These are phyloP conservation scores for Diaporthe amygdali DNA, from an alignment of 2,329 filamentous ascomycete genomes.

Conservation along the genomic window DNA sequence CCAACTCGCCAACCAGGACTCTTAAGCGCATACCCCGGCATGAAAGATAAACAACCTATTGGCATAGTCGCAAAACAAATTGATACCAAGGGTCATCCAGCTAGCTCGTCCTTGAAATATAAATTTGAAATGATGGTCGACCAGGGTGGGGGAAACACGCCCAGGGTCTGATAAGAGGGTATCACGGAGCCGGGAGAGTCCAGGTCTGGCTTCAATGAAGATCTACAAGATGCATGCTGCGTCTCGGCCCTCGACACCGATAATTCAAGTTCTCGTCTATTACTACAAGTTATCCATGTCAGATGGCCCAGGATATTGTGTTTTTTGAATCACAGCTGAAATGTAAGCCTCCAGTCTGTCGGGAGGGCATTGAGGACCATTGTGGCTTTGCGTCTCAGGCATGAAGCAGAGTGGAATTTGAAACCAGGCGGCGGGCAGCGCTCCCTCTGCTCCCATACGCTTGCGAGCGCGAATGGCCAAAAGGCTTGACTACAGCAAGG, in stretches of 20 bases:
- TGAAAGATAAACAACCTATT: not conserved
- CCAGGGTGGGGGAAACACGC: not conserved
- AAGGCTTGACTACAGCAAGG: not conserved
- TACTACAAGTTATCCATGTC: not conserved
- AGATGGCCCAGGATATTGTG: not conserved
- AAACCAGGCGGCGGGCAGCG: not conserved
- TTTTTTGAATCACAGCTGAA: not conserved
- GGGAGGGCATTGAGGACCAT: not conserved
- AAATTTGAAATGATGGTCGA: not conserved
- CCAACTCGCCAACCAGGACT: not conserved
- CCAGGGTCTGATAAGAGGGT: not conserved
- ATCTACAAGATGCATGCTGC: not conserved
- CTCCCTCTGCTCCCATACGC: not conserved
- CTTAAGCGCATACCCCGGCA: not conserved
- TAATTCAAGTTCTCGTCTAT: not conserved
- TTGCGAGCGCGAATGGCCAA: not conserved
- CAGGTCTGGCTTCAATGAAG: not conserved
- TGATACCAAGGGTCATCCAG: not conserved
- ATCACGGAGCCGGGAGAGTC: not conserved
- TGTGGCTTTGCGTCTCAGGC: conserved; percentile 15
- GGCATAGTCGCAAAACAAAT: not conserved
- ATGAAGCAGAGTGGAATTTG: not conserved
- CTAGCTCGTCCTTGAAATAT: not conserved
- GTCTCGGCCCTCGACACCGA: not conserved
- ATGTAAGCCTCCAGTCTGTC: not conserved